Conservation (phyloP, 768 basidiomycete genomes). For the Neoboletus subvelutipes region DNA sequence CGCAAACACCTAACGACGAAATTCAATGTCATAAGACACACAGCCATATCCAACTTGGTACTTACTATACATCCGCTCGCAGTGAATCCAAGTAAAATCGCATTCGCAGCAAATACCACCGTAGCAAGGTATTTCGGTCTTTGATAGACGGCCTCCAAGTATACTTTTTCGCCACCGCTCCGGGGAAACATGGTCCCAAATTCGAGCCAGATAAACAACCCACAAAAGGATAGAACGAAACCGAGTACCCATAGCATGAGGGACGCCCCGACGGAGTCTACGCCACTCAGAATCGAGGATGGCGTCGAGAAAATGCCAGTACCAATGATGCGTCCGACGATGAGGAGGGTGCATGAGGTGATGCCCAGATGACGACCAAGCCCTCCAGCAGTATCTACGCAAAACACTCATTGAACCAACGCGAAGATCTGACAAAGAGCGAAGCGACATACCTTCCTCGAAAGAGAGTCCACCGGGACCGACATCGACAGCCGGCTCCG, state of each 20-base stretch:
- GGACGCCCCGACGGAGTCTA: constrained; percentile 58
- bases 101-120: constrained; percentile 47
- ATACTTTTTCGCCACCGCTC: constrained; percentile 63
- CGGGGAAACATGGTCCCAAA: constrained; percentile 64
- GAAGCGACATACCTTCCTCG: no score
- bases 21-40: neutral
- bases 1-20: constrained; percentile 29
- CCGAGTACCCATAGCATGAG: constrained; percentile 66
- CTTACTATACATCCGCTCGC: constrained; percentile 50
- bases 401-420: neutral
- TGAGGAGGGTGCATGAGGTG: constrained; percentile 55
- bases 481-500: constrained; percentile 11
- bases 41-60: neutral
- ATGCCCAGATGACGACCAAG: constrained; percentile 59
- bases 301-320: constrained; percentile 69
- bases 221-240: constrained; percentile 56
- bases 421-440: no score
- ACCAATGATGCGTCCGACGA: constrained; percentile 58
- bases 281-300: constrained; percentile 54
- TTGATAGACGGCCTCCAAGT: constrained; percentile 54
- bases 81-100: constrained; percentile 45
- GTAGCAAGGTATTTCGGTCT: constrained; percentile 49
- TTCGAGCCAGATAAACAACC: constrained; percentile 63
- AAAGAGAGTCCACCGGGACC: no score
- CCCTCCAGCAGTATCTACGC: constrained; percentile 49